phyloP scores from a whole-genome alignment of 2,329 filamentous ascomycete species.

The Aureobasidium uvarum region DNA sequence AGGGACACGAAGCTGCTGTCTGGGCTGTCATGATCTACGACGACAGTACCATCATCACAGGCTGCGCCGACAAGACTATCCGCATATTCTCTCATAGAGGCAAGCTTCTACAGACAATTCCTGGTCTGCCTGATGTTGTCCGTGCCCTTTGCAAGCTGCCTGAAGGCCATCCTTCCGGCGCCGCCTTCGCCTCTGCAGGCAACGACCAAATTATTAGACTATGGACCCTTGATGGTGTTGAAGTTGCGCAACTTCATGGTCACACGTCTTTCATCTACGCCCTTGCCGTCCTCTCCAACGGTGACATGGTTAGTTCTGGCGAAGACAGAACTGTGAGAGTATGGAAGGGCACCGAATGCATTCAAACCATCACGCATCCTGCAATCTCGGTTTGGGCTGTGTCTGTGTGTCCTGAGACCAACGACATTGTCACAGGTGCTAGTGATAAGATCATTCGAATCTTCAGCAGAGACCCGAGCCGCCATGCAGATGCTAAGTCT shows the following conservation, averaged over 20 bases:
- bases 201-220: conserved; percentile 88
- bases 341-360: conserved; percentile 78
- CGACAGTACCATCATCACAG: conserved; percentile 73
- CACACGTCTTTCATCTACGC: conserved; percentile 97
- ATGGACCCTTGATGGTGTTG: conserved; percentile 77
- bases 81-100: conserved; percentile 71
- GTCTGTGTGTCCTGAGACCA: conserved; percentile 74
- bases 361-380: conserved; percentile 95
- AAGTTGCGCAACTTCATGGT: conserved; percentile 74
- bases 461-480: conserved; percentile 71
- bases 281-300: conserved; percentile 71
- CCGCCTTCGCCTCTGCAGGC: conserved; percentile 90
- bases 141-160: conserved; percentile 85
- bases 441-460: conserved; percentile 84
- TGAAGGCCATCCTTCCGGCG: conserved; percentile 70
- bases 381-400: conserved; percentile 96
- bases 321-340: conserved; percentile 92
- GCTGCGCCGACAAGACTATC: conserved; percentile 82
- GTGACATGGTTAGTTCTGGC: conserved; percentile 85
- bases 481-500: conserved; percentile 63
- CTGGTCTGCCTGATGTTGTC: conserved; percentile 77
- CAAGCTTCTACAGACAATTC: conserved; percentile 62
- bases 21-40: conserved; percentile 91
- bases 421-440: conserved; percentile 90
- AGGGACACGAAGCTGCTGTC: conserved; percentile 76